phyloP scores from a whole-genome alignment of 2,329 filamentous ascomycete species.

The Phialophora expanda region DNA sequence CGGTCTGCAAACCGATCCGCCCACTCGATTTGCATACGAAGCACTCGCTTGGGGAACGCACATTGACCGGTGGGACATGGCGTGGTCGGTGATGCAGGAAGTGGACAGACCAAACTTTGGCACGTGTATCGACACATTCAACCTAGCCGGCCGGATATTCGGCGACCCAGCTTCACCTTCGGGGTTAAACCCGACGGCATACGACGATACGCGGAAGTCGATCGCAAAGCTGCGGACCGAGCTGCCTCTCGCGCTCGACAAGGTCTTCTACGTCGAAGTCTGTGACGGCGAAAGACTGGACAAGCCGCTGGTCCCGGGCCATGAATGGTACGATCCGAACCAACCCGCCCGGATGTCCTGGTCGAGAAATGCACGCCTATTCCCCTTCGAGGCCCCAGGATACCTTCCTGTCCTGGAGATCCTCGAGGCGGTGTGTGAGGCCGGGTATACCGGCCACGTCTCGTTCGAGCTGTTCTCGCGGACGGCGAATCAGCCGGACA shows the following conservation, averaged over 20 bases:
- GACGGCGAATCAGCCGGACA: slow-evolving; percentile 32
- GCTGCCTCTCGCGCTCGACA: slow-evolving; percentile 49
- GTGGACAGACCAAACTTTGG: slow-evolving; percentile 76
- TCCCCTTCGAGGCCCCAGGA: slow-evolving; percentile 67
- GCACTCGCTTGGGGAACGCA: slow-evolving; percentile 74
- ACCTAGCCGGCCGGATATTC: slow-evolving; percentile 73
- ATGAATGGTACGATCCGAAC: slow-evolving; percentile 63
- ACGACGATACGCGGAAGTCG: slow-evolving; percentile 60
- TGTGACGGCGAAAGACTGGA: slow-evolving; percentile 72
- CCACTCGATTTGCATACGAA: slow-evolving; percentile 74
- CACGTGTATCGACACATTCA: slow-evolving; percentile 77
- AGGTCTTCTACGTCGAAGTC: slow-evolving; percentile 77
- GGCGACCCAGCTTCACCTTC: slow-evolving; percentile 66
- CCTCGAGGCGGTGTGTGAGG: slow-evolving; percentile 63
- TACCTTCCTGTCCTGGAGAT: slow-evolving; percentile 71
- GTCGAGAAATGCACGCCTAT: slow-evolving; percentile 75
- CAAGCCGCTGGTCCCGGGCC: slow-evolving; percentile 61
- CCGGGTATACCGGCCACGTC: slow-evolving; percentile 60
- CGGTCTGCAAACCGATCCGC: slow-evolving; percentile 59
- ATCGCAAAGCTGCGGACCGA: slow-evolving; percentile 59
- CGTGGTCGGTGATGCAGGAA: slow-evolving; percentile 69
- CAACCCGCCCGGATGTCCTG: slow-evolving; percentile 75
- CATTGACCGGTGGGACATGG: slow-evolving; percentile 72
- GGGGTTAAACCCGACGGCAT: slow-evolving; percentile 61
- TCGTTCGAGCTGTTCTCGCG: slow-evolving; percentile 39